phyloP scores from a whole-genome alignment of 805 yeast species.

The Candida wancherniae region DNA sequence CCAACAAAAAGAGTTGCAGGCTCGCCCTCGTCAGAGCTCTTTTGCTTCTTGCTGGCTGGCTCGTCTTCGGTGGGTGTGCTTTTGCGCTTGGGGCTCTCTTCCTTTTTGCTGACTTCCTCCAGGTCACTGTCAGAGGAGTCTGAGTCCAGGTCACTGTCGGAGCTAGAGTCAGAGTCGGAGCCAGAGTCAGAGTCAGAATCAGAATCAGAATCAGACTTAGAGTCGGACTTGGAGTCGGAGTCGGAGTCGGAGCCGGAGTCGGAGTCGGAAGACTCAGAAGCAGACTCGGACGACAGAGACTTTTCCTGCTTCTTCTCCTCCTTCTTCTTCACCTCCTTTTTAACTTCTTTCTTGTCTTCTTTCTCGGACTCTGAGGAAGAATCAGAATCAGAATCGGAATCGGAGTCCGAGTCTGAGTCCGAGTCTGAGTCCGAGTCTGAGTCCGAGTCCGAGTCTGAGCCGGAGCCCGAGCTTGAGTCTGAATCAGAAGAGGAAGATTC shows the following conservation, averaged over 20 bases:
- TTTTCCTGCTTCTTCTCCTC: slow-evolving; percentile 26
- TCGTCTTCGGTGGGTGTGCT: slow-evolving; percentile 25
- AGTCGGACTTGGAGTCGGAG: slow-evolving; percentile 20
- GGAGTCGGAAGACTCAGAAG: slow-evolving; percentile 3
- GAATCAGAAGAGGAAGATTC: slow-evolving; percentile 14
- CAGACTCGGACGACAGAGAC: too few relatives aligned
- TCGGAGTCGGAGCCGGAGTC: slow-evolving; percentile 29
- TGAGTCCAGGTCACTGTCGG: slow-evolving; percentile 19
- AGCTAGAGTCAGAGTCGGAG: slow-evolving; percentile 14
- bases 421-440: slow-evolving; percentile 31
- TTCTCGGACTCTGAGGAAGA: slow-evolving; percentile 17
- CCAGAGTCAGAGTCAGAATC: slow-evolving; percentile 9
- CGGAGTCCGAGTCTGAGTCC: slow-evolving; percentile 27
- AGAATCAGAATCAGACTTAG: slow-evolving; percentile 18
- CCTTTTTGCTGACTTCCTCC: slow-evolving; percentile 26
- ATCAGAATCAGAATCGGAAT: slow-evolving; percentile 27
- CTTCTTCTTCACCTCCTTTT: slow-evolving; percentile 12
- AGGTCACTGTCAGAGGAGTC: slow-evolving; percentile 37
- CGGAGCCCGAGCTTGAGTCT: slow-evolving; percentile 23
- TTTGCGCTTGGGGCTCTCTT: slow-evolving; percentile 27
- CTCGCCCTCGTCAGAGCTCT: slow-evolving; percentile 44
- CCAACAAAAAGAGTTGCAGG: slow-evolving; percentile 94
- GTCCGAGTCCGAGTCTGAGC: slow-evolving; percentile 16
- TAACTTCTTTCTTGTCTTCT: slow-evolving; percentile 23
- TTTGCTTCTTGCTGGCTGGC: slow-evolving; percentile 49